These are phyloP conservation scores for Eutypella sp. DNA, from an alignment of 2,329 filamentous ascomycete genomes.

Conservation along the genomic window DNA sequence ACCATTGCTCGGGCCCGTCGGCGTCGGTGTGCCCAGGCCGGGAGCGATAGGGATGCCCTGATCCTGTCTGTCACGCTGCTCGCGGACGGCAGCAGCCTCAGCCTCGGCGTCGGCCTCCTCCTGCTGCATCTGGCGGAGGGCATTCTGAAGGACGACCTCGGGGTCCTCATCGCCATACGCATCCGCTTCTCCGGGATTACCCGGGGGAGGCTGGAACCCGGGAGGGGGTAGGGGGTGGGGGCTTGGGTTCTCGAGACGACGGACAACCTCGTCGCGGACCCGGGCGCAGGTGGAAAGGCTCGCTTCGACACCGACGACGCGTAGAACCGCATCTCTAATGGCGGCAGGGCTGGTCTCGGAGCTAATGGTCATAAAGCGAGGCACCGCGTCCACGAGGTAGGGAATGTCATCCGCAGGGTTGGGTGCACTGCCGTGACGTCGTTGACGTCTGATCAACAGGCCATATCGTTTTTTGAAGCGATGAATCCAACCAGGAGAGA, in stretches of 20 bases:
- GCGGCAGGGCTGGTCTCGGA: slow-evolving; percentile 55
- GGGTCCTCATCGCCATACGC: slow-evolving; percentile 46
- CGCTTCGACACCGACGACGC: slow-evolving; percentile 51
- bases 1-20: slow-evolving; percentile 9
- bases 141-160: slow-evolving; percentile 55
- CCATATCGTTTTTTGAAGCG: slow-evolving; percentile 61
- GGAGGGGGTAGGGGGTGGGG: slow-evolving; percentile 26
- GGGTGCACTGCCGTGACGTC: slow-evolving; percentile 43
- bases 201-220: slow-evolving; percentile 11
- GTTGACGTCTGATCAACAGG: slow-evolving; percentile 51
- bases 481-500: slow-evolving; percentile 60
- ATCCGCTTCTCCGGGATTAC: slow-evolving; percentile 18
- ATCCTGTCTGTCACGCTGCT: slow-evolving; percentile 47
- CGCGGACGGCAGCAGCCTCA: slow-evolving; percentile 49
- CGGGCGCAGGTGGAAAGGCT: slow-evolving; percentile 50
- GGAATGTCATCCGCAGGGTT: slow-evolving; percentile 52
- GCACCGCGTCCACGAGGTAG: slow-evolving; percentile 57
- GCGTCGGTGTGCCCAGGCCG: slow-evolving; percentile 14
- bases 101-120: slow-evolving; percentile 55
- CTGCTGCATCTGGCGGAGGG: slow-evolving; percentile 52
- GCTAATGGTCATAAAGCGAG: slow-evolving; percentile 53
- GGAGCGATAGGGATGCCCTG: slow-evolving; percentile 31
- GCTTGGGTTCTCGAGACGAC: slow-evolving; percentile 33
- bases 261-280: slow-evolving; percentile 54
- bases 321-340: slow-evolving; percentile 53